Evolutionary conservation across 495 filamentous ascomycete species (phyloP), one percentile per base, ranked within the genome.

Genomic region (Tuber umbilicatum): DNA sequence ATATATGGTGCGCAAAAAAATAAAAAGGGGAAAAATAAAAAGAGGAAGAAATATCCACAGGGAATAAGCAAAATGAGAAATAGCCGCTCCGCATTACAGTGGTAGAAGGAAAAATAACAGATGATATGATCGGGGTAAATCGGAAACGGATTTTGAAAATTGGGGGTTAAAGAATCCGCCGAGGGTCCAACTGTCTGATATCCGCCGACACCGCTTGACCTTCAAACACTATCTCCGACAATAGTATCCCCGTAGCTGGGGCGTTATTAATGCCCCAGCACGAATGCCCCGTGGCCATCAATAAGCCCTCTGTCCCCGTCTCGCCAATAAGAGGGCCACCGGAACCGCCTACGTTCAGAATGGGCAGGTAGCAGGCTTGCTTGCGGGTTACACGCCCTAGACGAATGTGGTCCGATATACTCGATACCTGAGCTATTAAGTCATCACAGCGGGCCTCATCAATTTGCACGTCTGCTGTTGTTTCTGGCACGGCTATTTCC

Each of bases 231-330:
- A 95, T 88, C 81, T 94, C 93, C 74, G 91, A 92, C 85, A 99
- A 91, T 47, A 97, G 84, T 86, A 91, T 93, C 5, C 94, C 95
- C 31, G 94, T 97, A 10, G 89, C 96, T 6, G 94, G 93, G 4
- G 90, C 93, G 86, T 99, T 99, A 83, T 97, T 94, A 70, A 99
- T 97, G 23, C 94, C 94, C 95, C 95, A 98, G 84, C 95, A 98
- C 5, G 93, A 97, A 84, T 99, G 95, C 19, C 95, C 95, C 10
- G 92, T 87, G 3, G 96, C 95, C 76, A 99, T 84, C 82, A 93
- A 89, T 47, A 97, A 80, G 0, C 96, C 94, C 37, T 90, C 89
- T 1, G 90, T 88, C 6, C 89, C 87, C 37, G 94, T 93, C 76
- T 88, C 84, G 1, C 93, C 95, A 43, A 98, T 87, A 41, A 97